Base-by-base conservation (phyloP, 805 yeast species). In the Hanseniaspora thailandica region DNA sequence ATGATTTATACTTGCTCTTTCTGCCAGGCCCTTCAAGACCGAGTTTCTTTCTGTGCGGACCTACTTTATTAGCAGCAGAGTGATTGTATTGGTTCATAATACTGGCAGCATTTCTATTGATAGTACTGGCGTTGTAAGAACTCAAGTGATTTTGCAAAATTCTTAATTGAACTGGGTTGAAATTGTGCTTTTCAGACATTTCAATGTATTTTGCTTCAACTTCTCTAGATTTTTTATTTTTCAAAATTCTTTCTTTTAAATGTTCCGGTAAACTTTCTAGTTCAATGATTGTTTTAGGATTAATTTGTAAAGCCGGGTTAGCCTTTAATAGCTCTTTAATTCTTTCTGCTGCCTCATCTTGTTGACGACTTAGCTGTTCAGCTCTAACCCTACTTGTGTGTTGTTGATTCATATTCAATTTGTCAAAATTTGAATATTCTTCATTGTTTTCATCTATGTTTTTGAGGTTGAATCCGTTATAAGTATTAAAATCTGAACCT, bases 121-220 rank as follows among this genome's bases (percentile, higher is more conserved):
- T 43, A 2, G 54, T n/a, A 10, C 47, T 31, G 8, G 54, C 54
- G 20, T 39, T 39, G 17, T 50, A 50, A 13, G 54, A 43, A 6
- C 28, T 43, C 15, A 50, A 28, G 25, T 50, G 54, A 23, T 43
- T 50, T 35, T 50, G 54, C 4, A 50, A 17, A 17, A 50, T 33
- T 43, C 54, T 50, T 15, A 50, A 10, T 28, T 50, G 54, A 28
- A 50, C 54, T n/a, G 54, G 54, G 20, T 50, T 50, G 23, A 50
- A 50, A 20, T 50, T 50, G 38, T 50, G 54, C 25, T 50, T 50
- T 50, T 50, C 54, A 25, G 54, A 50, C 13, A 50, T 15, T 23
- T 50, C 47, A 50, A 50, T 50, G 17, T 50, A 50, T 33, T 50
- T 50, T 2, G 54, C 54, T 19, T 50, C 54, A 28, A 34, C 31